Evolutionary conservation across 2,329 filamentous ascomycete species (phyloP).

Genomic region (Alternaria sp.): DNA sequence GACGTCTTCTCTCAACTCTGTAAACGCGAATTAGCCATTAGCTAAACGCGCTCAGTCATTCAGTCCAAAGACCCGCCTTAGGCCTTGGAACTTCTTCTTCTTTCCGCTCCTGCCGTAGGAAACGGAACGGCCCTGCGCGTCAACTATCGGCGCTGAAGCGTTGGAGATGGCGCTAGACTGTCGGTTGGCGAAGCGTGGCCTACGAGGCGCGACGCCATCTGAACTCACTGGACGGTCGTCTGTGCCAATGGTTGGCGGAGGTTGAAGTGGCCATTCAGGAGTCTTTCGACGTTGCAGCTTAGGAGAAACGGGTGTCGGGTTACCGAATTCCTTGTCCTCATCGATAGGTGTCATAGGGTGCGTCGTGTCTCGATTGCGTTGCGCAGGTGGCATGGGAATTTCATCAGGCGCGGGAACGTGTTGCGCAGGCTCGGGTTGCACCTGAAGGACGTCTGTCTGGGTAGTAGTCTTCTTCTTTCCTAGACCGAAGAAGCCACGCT

Average conservation of each 20-base stretch:
- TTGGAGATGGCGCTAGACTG: slow-evolving; percentile 33
- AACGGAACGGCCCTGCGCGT: slow-evolving; percentile 29
- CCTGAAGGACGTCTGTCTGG: slow-evolving; percentile 45
- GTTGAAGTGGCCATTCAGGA: slow-evolving; percentile 61
- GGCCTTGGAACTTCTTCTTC: slow-evolving; percentile 72
- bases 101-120: slow-evolving; percentile 50
- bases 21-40: slow-evolving; percentile 25
- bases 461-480: slow-evolving; percentile 65
- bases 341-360: slow-evolving; percentile 47
- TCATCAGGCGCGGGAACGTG: slow-evolving; percentile 39
- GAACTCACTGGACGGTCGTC: slow-evolving; percentile 45
- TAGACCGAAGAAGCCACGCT: slow-evolving; percentile 60
- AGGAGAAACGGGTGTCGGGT: slow-evolving; percentile 20
- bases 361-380: slow-evolving; percentile 35
- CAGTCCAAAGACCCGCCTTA: slow-evolving; percentile 72
- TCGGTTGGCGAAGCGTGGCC: slow-evolving; percentile 36
- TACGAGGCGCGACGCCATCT: slow-evolving; percentile 36
- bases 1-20: slow-evolving; percentile 10
- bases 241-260: slow-evolving; percentile 42
- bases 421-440: slow-evolving; percentile 44
- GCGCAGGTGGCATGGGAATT: slow-evolving; percentile 43
- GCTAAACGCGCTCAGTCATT: slow-evolving; percentile 56
- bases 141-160: slow-evolving; percentile 37
- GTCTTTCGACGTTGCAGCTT: slow-evolving; percentile 61
- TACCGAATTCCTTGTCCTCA: slow-evolving; percentile 45